A percentile compares a stretch with the other conserved stretches of the same genome.
These are phyloP conservation scores for Chrysochromulina tobinii DNA, from an alignment of 78 protist species.

Conservation along the genomic window DNA sequence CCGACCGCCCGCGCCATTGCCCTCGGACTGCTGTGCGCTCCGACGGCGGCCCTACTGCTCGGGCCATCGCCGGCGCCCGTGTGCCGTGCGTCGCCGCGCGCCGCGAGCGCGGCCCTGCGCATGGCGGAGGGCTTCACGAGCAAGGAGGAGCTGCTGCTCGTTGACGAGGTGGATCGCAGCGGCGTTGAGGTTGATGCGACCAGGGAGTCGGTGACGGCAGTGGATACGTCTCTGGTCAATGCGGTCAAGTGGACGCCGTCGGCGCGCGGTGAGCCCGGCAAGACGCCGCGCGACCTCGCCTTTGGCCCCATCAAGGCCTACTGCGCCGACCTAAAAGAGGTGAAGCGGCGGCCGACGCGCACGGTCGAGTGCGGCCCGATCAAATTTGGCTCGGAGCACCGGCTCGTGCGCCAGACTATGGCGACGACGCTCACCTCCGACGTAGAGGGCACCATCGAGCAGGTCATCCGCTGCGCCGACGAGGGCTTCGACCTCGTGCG, in stretches of 20 bases:
- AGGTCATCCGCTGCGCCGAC: constrained; percentile 53
- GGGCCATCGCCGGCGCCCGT: too few relatives aligned
- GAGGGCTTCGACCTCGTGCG: constrained; percentile 58
- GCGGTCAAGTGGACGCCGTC: not conserved
- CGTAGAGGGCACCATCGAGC: constrained; percentile 26
- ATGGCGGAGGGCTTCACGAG: too few relatives aligned
- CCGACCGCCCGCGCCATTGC: too few relatives aligned
- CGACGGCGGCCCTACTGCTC: too few relatives aligned
- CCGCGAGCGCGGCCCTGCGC: too few relatives aligned
- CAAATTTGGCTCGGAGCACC: constrained; percentile 45
- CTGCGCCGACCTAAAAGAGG: not conserved
- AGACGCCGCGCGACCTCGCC: not conserved
- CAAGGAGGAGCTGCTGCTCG: too few relatives aligned
- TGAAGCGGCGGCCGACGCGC: constrained; percentile 20
- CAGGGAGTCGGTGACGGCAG: too few relatives aligned
- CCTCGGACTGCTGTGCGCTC: too few relatives aligned
- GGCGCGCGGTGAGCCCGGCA: not conserved
- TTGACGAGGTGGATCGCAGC: too few relatives aligned
- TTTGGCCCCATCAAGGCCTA: not conserved
- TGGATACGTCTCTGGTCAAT: too few relatives aligned
- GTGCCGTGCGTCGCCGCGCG: too few relatives aligned
- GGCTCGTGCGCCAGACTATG: constrained; percentile 56
- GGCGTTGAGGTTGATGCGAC: not conserved
- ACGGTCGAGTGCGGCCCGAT: constrained; percentile 11
- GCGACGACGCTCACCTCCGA: constrained; percentile 54